Evolutionary conservation across 2,329 filamentous ascomycete genomes (phyloP), one percentile per base, ranked within the genome.

Genomic region (Fusarium scirpi): DNA sequence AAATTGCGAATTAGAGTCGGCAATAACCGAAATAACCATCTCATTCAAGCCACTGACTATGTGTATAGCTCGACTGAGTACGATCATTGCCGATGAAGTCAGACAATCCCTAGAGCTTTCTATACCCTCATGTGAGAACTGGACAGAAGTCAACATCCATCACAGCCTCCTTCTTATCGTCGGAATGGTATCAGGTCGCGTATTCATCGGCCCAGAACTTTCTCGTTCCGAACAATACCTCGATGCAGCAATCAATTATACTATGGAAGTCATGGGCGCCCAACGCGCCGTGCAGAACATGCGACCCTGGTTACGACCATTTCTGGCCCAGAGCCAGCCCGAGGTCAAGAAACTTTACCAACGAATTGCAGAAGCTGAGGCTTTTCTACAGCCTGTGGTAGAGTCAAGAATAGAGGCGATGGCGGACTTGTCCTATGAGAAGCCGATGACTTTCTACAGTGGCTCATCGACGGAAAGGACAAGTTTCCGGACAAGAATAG

Each of bases 21-120:
- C 16, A 18, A 38, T 10, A 11, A 38, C 0, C 16, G 5, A 6
- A 38, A 18, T 2, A 6, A 11, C 9, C 0, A 38, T 18, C 16
- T 18, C 0, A 5, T 18, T 18, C 9, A 18, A 11, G 5, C 5
- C 1, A 18, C 9, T 38, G 32, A 38, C 16, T 6, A 6, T 38
- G 16, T 38, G 5, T 18, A 6, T 18, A 38, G 32, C 32, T 18
- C 32, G 32, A 38, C 32, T 38, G 2, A 38, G 32, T 38, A 38
- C 9, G 10, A 38, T 18, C 16, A 38, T 38, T 1, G 32, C 32
- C 32, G 16, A 38, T 18, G 32, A 38, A 38, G 32, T 18, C 5
- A 38, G 16, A 18, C 9, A 38, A 38, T 38, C 9, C 5, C 32
- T 38, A 38, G 2, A 6, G 9, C 5, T 18, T 3, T 18, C 32